These are phyloP conservation scores for Penicillium sp. DNA, from an alignment of 2,329 filamentous ascomycete species.

Conservation along the genomic window DNA sequence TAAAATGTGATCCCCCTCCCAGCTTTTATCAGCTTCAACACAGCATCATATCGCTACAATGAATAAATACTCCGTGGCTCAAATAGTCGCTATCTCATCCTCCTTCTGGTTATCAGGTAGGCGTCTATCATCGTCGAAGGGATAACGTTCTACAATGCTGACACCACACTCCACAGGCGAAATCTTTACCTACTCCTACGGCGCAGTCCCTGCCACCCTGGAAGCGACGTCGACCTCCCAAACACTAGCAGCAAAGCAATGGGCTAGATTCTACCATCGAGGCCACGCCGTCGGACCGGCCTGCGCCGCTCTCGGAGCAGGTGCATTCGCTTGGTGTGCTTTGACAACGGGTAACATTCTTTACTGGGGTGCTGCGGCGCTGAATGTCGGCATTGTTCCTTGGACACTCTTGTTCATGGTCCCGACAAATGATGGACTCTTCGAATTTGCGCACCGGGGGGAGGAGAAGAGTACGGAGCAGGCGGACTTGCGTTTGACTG, in stretches of 20 bases:
- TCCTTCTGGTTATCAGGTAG: background rate
- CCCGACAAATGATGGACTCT: background rate
- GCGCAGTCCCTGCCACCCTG: background rate
- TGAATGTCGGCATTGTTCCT: background rate
- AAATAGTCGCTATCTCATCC: background rate
- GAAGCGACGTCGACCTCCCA: background rate
- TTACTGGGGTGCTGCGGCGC: background rate
- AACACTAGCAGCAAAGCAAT: background rate
- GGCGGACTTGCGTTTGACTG: background rate
- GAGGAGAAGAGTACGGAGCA: background rate
- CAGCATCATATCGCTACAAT: background rate
- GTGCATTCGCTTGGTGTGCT: background rate
- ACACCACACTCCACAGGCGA: background rate
- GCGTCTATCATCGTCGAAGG: background rate
- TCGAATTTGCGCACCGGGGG: background rate
- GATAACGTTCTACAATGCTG: background rate
- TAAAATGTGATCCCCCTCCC: background rate
- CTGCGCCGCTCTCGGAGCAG: background rate
- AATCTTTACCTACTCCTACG: background rate
- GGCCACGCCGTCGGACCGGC: background rate
- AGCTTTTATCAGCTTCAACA: background rate
- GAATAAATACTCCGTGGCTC: background rate
- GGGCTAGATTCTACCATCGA: background rate
- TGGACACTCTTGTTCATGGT: background rate
- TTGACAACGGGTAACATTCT: background rate